Conservation (phyloP, 2,329 filamentous ascomycete species). For the Cercospora sp. region DNA sequence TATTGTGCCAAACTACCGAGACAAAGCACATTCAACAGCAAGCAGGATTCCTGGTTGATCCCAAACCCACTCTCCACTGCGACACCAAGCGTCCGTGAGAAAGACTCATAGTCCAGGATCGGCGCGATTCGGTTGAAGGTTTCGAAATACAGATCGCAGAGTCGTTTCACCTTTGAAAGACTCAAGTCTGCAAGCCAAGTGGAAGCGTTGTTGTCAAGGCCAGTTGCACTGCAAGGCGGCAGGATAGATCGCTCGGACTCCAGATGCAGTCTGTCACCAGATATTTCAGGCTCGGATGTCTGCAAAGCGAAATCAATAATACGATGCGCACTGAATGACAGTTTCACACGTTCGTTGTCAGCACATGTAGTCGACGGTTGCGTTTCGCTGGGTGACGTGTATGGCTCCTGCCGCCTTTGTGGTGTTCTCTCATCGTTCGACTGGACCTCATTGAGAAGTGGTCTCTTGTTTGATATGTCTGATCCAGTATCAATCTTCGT, state of each 20-base stretch:
- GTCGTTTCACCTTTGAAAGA: not conserved
- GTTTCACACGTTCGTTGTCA: not conserved
- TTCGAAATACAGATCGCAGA: not conserved
- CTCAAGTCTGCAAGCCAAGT: not conserved
- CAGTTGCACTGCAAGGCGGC: not conserved
- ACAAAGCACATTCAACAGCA: not conserved
- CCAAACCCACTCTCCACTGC: not conserved
- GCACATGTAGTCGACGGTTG: not conserved
- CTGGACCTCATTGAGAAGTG: not conserved
- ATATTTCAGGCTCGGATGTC: not conserved
- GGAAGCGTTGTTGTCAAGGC: not conserved
- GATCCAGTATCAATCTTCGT: not conserved
- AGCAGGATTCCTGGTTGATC: not conserved
- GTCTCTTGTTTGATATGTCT: not conserved
- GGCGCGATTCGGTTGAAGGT: not conserved
- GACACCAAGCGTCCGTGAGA: not conserved
- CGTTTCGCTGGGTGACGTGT: not conserved
- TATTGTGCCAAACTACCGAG: not conserved
- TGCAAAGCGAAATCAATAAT: not conserved
- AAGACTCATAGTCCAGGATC: not conserved
- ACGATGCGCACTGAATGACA: not conserved
- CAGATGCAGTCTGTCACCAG: not conserved
- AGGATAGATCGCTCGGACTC: not conserved
- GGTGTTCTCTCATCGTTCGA: not conserved
- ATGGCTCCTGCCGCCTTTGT: not conserved